Conservation (phyloP, 1,139 yeast genomes). For the Kodamaea plutei region DNA sequence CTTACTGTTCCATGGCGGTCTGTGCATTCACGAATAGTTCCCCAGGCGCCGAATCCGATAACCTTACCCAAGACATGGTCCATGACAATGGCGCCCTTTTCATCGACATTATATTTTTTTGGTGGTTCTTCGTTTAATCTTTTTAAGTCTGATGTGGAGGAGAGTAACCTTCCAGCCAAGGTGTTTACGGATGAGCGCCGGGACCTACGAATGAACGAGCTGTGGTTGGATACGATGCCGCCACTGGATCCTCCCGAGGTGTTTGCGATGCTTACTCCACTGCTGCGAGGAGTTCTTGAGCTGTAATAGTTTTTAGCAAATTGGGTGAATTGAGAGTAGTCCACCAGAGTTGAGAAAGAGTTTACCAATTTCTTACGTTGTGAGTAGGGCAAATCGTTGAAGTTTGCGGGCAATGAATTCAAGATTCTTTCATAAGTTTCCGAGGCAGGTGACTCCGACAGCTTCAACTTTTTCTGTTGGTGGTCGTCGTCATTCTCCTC, state of each 20-base stretch:
- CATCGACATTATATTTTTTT: slow-evolving; percentile 44
- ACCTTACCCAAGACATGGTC: slow-evolving; percentile 65
- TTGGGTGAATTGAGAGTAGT: slow-evolving; percentile 44
- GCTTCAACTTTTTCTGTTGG: slow-evolving; percentile 20
- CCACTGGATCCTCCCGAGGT: slow-evolving; percentile 1
- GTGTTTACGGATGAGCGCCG: slow-evolving; percentile 36
- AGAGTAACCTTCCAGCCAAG: slow-evolving; percentile 35
- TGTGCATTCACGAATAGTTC: slow-evolving; percentile 74
- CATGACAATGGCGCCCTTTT: slow-evolving; percentile 57
- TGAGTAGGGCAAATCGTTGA: slow-evolving; percentile 62
- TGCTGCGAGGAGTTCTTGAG: slow-evolving; percentile 18
- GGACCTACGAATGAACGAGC: slow-evolving; percentile 28
- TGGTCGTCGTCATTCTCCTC: slow-evolving; percentile 12
- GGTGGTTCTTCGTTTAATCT: slow-evolving; percentile 18
- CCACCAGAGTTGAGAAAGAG: slow-evolving; percentile 53
- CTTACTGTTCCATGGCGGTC: slow-evolving; percentile 40
- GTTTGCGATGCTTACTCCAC: slow-evolving; percentile 19
- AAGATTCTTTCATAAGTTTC: slow-evolving; percentile 34
- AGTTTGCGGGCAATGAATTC: slow-evolving; percentile 54
- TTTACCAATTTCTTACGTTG: slow-evolving; percentile 58
- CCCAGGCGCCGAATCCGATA: slow-evolving; percentile 94
- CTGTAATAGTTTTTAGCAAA: slow-evolving; percentile 35
- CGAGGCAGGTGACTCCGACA: slow-evolving; percentile 2
- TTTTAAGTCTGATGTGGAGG: slow-evolving; percentile 36
- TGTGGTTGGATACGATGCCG: slow-evolving; percentile 19